These are phyloP conservation scores for Purpureocillium lavendulum DNA, from an alignment of 2,329 filamentous ascomycete genomes.

Conservation along the genomic window DNA sequence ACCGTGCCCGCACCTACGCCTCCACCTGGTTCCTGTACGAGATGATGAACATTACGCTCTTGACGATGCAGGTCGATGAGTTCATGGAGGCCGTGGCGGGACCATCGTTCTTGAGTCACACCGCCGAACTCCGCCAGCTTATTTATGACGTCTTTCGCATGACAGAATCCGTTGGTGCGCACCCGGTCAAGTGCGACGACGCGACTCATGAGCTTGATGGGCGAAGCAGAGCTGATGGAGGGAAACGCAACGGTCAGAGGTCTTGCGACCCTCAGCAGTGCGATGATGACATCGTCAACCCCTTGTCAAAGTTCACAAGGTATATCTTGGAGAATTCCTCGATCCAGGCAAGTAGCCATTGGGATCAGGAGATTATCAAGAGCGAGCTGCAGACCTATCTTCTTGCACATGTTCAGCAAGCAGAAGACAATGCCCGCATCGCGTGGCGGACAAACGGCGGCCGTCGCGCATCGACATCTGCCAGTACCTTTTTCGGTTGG, in stretches of 20 bases:
- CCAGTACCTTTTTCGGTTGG: conserved; percentile 8
- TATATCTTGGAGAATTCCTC: not conserved
- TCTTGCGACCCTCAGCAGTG: not conserved
- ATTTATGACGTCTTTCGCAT: not conserved
- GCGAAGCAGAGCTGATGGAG: no score
- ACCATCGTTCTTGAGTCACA: not conserved
- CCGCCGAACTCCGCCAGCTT: not conserved
- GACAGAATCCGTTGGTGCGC: no score
- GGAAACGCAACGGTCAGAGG: no score
- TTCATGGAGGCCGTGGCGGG: conserved; percentile 7
- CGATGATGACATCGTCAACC: not conserved
- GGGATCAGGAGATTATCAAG: not conserved
- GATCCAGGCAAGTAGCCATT: not conserved
- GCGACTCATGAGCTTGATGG: no score
- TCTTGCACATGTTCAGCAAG: conserved; percentile 1
- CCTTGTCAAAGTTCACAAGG: not conserved
- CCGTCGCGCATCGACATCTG: not conserved
- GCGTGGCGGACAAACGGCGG: not conserved
- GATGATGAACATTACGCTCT: conserved; percentile 7
- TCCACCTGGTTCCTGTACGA: conserved; percentile 3
- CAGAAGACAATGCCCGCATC: conserved; percentile 2
- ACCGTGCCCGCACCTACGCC: not conserved
- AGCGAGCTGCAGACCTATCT: not conserved
- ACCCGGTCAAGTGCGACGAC: no score
- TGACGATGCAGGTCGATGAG: conserved; percentile 7